Conservation (phyloP, 2,329 filamentous ascomycete species). For the Fusarium musae region DNA sequence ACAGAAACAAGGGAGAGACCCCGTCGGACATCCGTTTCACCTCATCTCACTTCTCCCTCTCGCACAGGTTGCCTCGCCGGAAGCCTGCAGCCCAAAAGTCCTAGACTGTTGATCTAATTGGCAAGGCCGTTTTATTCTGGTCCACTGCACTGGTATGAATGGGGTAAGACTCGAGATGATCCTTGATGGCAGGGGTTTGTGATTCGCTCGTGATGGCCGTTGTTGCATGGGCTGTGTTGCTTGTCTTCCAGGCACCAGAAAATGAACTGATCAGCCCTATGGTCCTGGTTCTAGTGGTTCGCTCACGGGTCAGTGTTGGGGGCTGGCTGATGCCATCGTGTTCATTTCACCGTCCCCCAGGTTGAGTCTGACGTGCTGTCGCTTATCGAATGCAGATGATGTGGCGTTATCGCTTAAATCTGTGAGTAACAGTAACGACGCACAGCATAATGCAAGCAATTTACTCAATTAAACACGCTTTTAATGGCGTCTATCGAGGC, state of each 20-base stretch:
- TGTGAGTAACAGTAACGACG: not conserved
- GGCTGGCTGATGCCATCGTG: not conserved
- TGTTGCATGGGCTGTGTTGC: conserved; percentile 46
- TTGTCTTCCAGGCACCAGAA: conserved; percentile 40
- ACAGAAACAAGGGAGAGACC: not conserved
- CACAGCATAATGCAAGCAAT: not conserved
- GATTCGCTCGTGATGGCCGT: conserved; percentile 48
- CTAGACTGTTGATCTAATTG: conserved; percentile 12
- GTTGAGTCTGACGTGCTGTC: not conserved
- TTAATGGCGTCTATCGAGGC: not conserved
- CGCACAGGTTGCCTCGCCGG: conserved; percentile 32
- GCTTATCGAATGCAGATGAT: not conserved
- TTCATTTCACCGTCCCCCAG: not conserved
- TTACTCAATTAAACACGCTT: accelerated
- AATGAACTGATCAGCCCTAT: conserved; percentile 40
- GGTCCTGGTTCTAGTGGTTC: not conserved
- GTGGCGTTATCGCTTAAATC: not conserved
- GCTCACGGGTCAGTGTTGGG: not conserved
- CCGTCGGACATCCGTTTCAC: conserved; percentile 10
- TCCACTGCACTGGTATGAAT: conserved; percentile 31
- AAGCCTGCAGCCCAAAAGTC: conserved; percentile 16
- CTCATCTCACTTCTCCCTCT: conserved; percentile 11
- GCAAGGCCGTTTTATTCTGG: not conserved
- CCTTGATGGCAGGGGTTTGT: not conserved
- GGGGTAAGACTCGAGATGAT: conserved; percentile 15